A percentile compares a stretch with the other conserved stretches of the same genome.
phyloP scores from a whole-genome alignment of 345 rosid genomes.

The Pelargonium nanum region DNA sequence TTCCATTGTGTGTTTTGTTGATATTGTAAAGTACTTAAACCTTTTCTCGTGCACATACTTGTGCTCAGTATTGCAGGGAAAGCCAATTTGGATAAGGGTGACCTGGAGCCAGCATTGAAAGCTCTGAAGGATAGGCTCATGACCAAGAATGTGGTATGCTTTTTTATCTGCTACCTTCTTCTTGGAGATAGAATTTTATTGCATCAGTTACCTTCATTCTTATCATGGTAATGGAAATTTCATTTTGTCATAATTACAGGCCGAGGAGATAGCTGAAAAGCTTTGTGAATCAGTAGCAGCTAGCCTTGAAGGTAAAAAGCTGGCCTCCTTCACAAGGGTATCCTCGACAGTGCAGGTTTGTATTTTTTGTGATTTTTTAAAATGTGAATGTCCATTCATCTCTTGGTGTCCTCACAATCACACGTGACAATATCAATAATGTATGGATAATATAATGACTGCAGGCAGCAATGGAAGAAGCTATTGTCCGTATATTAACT shows the following conservation, averaged over 20 bases:
- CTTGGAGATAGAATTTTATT: neutral
- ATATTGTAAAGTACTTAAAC: neutral
- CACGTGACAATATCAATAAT: neutral
- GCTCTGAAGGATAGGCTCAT: constrained; percentile 96
- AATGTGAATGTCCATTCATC: too few relatives aligned
- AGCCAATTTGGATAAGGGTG: constrained; percentile 86
- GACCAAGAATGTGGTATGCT: constrained; percentile 96
- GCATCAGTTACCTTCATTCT: neutral
- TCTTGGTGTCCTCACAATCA: neutral
- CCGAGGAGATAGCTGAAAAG: constrained; percentile 97
- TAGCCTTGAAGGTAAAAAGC: constrained; percentile 95
- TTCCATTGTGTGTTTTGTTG: neutral
- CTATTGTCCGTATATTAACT: constrained; percentile 90
- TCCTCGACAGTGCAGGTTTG: constrained; percentile 87
- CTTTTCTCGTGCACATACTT: constrained; percentile 7
- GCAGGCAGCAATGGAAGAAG: constrained; percentile 96
- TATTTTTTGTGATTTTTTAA: too few relatives aligned
- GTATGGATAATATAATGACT: constrained; percentile 5
- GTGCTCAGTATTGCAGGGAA: constrained; percentile 85
- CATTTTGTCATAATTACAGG: constrained; percentile 33
- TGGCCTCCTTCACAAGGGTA: constrained; percentile 91
- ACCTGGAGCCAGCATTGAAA: constrained; percentile 84
- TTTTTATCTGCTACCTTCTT: neutral
- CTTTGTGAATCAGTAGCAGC: constrained; percentile 95
- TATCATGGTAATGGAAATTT: constrained; percentile 5